Evolutionary conservation across 2,329 filamentous ascomycete species (phyloP).

Genomic region (Uncinocarpus reesii): DNA sequence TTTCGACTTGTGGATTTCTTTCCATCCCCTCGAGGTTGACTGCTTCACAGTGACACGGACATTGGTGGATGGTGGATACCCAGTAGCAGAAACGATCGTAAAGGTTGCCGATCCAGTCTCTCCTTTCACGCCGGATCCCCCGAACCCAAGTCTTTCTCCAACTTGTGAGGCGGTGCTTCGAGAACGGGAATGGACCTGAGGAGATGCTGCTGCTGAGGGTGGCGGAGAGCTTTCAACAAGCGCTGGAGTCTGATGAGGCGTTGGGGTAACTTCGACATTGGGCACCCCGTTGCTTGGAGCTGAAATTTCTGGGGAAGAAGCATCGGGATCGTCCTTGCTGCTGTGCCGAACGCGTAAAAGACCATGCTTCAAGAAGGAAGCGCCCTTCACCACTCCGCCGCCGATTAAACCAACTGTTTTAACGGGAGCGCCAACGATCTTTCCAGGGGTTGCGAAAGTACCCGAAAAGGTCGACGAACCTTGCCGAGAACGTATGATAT

Average conservation of each 20-base stretch:
- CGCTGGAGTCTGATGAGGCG: conserved; percentile 38
- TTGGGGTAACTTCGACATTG: conserved; percentile 17
- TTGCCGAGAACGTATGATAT: conserved; percentile 74
- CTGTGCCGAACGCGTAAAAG: conserved; percentile 50
- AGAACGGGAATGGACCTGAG: conserved; percentile 37
- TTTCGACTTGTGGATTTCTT: conserved; percentile 84
- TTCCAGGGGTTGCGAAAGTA: conserved; percentile 75
- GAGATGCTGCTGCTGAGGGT: conserved; percentile 19
- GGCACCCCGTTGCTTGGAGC: conserved; percentile 12
- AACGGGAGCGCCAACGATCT: conserved; percentile 89
- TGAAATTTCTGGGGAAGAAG: conserved; percentile 7
- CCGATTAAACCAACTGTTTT: conserved; percentile 78
- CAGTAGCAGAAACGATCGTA: conserved; percentile 65
- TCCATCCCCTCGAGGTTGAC: conserved; percentile 55
- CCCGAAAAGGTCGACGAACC: conserved; percentile 89
- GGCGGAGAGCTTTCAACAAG: conserved; percentile 23
- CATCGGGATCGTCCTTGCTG: conserved; percentile 21
- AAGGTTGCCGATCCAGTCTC: conserved; percentile 68
- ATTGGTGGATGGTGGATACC: conserved; percentile 65
- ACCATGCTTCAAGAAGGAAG: conserved; percentile 78
- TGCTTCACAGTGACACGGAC: conserved; percentile 67
- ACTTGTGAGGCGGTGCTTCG: conserved; percentile 43
- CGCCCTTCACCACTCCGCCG: conserved; percentile 76
- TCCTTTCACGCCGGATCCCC: conserved; percentile 39
- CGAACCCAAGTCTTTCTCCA: conserved; percentile 43